Base-by-base conservation (phyloP, 2,329 filamentous ascomycete species). In the Magnaporthales sp. region DNA sequence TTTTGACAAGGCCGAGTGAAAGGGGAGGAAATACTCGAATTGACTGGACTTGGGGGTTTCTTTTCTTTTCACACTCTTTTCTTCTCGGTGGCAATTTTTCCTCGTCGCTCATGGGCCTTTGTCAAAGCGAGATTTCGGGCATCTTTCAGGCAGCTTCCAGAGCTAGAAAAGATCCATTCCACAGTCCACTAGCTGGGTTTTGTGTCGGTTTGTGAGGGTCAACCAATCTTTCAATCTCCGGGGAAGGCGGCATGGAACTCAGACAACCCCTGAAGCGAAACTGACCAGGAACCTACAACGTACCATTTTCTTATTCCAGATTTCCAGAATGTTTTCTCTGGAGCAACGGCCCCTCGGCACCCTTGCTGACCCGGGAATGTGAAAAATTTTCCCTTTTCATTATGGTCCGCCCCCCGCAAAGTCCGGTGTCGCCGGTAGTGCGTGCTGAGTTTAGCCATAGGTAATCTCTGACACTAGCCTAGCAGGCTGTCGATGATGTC, bases 401-500 rank as follows among this genome's bases (percentile, higher is more conserved):
- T 27, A 13, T 60, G 24, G 24, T 60, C 10, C n/a, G n/a, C 56
- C 27, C 56, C 22, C 24, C 56, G 54, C 54, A 58, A 58, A 58
- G 54, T 58, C 56, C 56, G 56, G 56, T 60, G 56, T 60, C 24
- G 56, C 22, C 56, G 56, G 22, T 60, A 60, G 24, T 60, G 56
- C 56, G 24, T 26, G 56, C 56, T 27, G 56, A 27, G 22, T 60
- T 60, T 60, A 60, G 56, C 9, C 56, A 15, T 29, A 13, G 24
- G 9, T 19, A 60, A 60, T 60, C 56, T 60, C 56, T 60, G 56
- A 60, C 56, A 60, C 13, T 19, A 27, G 24, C 24, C 11, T 60
- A 60, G 56, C 56, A 60, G 56, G 56, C 22, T 60, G 56, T 60
- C 56, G 24, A 60, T 60, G 56, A 60, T 60, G 56, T 60, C 56